Evolutionary conservation across 306 rosid genomes (phyloP).

Genomic region (Cicer yamashitae): DNA sequence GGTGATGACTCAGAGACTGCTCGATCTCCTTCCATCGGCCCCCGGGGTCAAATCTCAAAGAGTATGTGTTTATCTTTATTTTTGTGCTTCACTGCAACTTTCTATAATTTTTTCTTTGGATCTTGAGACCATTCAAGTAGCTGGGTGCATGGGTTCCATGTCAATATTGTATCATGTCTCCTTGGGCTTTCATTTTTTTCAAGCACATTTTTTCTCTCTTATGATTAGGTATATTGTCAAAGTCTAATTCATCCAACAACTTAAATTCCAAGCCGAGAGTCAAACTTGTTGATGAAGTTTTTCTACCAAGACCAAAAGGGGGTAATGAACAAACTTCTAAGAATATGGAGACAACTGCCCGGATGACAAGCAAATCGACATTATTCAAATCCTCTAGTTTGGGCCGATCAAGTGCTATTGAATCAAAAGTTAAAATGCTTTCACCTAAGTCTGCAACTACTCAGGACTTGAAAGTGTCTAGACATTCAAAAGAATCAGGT

Average conservation of each 20-base stretch:
- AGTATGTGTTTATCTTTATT: slow-evolving; percentile 52
- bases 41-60: slow-evolving; percentile 57
- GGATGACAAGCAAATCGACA: slow-evolving; percentile 66
- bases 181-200: slow-evolving; percentile 35
- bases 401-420: slow-evolving; percentile 61
- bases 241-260: slow-evolving; percentile 79
- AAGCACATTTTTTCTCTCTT: slow-evolving; percentile 39
- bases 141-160: slow-evolving; percentile 37
- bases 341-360: slow-evolving; percentile 65
- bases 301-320: slow-evolving; percentile 69
- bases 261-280: slow-evolving; percentile 71
- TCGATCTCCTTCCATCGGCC: slow-evolving; percentile 59
- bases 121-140: slow-evolving; percentile 11
- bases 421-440: slow-evolving; percentile 82
- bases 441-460: slow-evolving; percentile 54
- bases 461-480: slow-evolving; percentile 69
- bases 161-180: slow-evolving; percentile 33
- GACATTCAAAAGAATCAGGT: slow-evolving; percentile 68
- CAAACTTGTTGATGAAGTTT: slow-evolving; percentile 77
- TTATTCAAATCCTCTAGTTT: slow-evolving; percentile 66
- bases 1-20: slow-evolving; percentile 55
- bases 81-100: slow-evolving; percentile 27
- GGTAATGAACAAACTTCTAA: slow-evolving; percentile 60
- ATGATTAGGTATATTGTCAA: slow-evolving; percentile 64
- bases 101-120: neutral